Conservation (phyloP, 371 early-diverging fungal species). For the Dinochytrium kinnereticum region DNA sequence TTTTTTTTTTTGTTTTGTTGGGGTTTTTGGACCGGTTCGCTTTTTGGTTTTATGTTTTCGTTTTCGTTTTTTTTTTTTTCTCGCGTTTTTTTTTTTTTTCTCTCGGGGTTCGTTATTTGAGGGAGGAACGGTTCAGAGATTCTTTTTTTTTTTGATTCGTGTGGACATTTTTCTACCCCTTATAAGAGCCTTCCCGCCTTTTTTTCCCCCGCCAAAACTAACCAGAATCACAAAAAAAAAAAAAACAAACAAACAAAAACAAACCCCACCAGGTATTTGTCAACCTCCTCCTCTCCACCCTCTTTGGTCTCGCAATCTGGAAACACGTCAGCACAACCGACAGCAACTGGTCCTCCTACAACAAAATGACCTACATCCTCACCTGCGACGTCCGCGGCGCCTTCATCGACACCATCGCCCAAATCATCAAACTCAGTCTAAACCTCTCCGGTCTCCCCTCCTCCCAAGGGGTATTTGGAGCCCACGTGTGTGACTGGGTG, state of each 20-base stretch:
- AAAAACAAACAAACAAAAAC: neutral
- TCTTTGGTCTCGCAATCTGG: slow-evolving; percentile 29
- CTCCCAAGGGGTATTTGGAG: slow-evolving; percentile 26
- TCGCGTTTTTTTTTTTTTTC: neutral
- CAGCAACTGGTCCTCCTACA: slow-evolving; percentile 28
- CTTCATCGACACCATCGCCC: slow-evolving; percentile 34
- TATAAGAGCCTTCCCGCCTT: too few relatives aligned
- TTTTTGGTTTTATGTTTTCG: too few relatives aligned
- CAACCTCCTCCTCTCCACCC: slow-evolving; percentile 31
- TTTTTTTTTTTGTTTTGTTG: too few relatives aligned
- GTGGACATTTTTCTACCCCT: too few relatives aligned
- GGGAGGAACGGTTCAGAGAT: too few relatives aligned
- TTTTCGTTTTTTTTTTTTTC: too few relatives aligned
- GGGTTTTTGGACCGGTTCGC: too few relatives aligned
- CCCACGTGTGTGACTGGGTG: slow-evolving; percentile 37
- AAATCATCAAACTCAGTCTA: slow-evolving; percentile 31
- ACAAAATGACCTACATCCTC: slow-evolving; percentile 25
- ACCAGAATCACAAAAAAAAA: neutral
- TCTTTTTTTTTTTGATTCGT: too few relatives aligned
- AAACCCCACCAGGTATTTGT: slow-evolving; percentile 33
- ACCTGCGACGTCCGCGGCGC: slow-evolving; percentile 35
- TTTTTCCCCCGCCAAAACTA: too few relatives aligned
- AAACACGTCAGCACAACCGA: slow-evolving; percentile 31
- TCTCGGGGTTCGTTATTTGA: too few relatives aligned
- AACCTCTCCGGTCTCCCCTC: slow-evolving; percentile 15